These are phyloP conservation scores for Cymbopogon citratus DNA, from an alignment of 176 grass and related monocot genomes.

Conservation along the genomic window DNA sequence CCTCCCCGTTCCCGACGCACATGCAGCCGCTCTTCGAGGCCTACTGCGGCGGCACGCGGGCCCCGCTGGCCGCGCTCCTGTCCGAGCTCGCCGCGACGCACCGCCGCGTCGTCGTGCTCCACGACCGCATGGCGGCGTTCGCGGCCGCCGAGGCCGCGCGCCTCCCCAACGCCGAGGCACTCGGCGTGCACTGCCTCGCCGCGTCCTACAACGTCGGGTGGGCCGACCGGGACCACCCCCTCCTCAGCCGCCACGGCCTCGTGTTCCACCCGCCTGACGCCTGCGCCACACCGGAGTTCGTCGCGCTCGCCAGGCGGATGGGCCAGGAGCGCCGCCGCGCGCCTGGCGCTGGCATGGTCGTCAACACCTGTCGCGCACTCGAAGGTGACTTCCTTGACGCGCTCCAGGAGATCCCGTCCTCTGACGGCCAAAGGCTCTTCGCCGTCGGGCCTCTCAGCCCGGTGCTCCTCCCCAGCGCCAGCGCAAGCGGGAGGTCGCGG, in stretches of 20 bases:
- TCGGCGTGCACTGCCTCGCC: conserved; percentile 44
- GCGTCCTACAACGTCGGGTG: conserved; percentile 35
- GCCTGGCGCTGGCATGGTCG: conserved; percentile 23
- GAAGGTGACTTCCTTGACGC: conserved; percentile 68
- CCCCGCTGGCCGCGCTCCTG: conserved; percentile 39
- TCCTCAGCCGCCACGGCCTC: conserved; percentile 33
- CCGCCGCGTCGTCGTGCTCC: conserved; percentile 50
- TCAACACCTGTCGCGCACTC: conserved; percentile 54
- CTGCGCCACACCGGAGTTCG: conserved; percentile 32
- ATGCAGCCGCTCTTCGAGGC: conserved; percentile 52
- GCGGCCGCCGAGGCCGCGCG: conserved; percentile 38
- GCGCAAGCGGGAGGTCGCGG: not conserved
- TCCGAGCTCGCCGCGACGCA: conserved; percentile 7
- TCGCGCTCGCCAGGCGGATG: conserved; percentile 10
- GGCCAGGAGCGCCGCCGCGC: conserved; percentile 1
- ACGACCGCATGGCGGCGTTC: conserved; percentile 52
- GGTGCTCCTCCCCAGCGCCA: not conserved
- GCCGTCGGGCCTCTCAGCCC: conserved; percentile 49
- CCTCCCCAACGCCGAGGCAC: conserved; percentile 45
- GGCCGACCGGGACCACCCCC: conserved; percentile 1
- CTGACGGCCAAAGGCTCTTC: conserved; percentile 39
- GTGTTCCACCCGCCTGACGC: conserved; percentile 25
- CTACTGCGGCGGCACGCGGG: conserved; percentile 11
- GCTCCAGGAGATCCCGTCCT: conserved; percentile 16
- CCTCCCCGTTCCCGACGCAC: conserved; percentile 43